Percentiles rank a stretch among this genome's conserved stretches.
Evolutionary conservation across 495 filamentous ascomycete genomes (phyloP).

Genomic region (Trichoderma orchidacearum): DNA sequence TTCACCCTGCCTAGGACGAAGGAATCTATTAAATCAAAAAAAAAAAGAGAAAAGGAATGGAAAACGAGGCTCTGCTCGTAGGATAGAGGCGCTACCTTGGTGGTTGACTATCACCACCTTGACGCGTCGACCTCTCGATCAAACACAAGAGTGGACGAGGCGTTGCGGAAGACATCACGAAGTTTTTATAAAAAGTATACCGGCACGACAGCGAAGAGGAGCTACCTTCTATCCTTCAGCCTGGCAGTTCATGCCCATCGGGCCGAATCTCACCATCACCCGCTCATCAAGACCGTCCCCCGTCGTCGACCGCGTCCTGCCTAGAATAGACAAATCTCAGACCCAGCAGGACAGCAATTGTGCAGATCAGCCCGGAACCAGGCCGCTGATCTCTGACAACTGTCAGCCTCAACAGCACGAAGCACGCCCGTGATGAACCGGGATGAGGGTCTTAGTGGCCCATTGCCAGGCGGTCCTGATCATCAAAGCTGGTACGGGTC

Average conservation of each 20-base stretch:
- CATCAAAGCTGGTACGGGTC: background rate
- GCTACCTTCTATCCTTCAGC: background rate
- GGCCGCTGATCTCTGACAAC: background rate
- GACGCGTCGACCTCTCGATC: background rate
- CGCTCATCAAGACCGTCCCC: no score
- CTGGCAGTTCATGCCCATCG: background rate
- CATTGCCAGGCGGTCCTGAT: background rate
- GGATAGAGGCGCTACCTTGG: background rate
- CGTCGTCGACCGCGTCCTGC: no score
- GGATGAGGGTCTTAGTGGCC: background rate
- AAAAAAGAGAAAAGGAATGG: background rate
- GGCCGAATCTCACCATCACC: no score
- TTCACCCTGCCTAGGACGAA: no score
- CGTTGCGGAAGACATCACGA: background rate
- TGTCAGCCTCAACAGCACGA: background rate
- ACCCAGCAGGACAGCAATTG: background rate
- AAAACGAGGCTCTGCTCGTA: background rate
- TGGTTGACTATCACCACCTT: background rate
- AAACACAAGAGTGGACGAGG: background rate
- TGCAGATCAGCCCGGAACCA: background rate
- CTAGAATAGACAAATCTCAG: no score
- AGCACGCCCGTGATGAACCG: background rate
- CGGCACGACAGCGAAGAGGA: no score
- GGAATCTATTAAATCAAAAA: background rate
- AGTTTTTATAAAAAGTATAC: background rate